These are phyloP conservation scores for Miscanthus lutarioriparius DNA, from an alignment of 176 grass and related monocot genomes.

Conservation along the genomic window DNA sequence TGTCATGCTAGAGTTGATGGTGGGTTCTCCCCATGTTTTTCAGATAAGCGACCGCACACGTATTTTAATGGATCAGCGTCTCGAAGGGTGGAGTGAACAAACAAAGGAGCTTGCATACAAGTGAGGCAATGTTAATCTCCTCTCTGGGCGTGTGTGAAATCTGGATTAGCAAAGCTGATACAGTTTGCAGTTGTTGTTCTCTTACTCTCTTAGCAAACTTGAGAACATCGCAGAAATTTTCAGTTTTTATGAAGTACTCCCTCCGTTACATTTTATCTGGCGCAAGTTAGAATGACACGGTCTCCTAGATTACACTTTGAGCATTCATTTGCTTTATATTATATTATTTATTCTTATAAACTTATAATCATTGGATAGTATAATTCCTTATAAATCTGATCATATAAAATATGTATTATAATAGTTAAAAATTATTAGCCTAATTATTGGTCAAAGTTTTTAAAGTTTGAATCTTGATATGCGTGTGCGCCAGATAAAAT, in stretches of 20 bases:
- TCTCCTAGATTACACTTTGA: too few species aligned
- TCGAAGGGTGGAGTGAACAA: conserved; percentile 88
- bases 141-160: background rate
- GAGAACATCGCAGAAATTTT: conserved; percentile 11
- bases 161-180: conserved; percentile 28
- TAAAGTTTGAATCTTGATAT: too few species aligned
- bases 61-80: conserved; percentile 76
- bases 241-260: background rate
- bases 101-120: conserved; percentile 96
- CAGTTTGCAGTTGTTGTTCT: background rate
- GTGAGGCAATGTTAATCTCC: conserved; percentile 50
- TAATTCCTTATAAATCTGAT: too few species aligned
- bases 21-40: conserved; percentile 96
- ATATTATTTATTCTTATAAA: too few species aligned
- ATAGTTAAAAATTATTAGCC: too few species aligned
- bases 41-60: conserved; percentile 79
- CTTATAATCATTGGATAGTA: too few species aligned
- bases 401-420: too few species aligned
- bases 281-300: too few species aligned
- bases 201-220: conserved; percentile 20
- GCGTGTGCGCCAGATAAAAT: too few species aligned
- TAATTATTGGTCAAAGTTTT: too few species aligned
- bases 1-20: conserved; percentile 92
- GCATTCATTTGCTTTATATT: too few species aligned
- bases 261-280: too few species aligned